Evolutionary conservation across 495 filamentous ascomycete species (phyloP).

Genomic region (Entonaema liquescens): DNA sequence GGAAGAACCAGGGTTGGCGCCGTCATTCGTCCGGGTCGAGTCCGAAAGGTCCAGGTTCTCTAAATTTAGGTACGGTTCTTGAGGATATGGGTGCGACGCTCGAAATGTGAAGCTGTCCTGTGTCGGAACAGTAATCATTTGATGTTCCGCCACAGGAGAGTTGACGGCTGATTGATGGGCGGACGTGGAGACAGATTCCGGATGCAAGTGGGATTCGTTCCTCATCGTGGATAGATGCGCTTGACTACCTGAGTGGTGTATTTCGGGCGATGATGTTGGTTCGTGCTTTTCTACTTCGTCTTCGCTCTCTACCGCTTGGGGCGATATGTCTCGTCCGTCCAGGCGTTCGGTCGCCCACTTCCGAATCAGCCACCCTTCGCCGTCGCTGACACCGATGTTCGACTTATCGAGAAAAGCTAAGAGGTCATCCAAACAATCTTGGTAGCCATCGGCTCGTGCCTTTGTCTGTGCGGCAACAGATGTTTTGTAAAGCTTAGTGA

Average conservation of each 20-base stretch:
- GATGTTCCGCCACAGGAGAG: conserved; percentile 42
- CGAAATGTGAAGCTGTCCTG: conserved; percentile 76
- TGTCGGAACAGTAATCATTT: conserved; percentile 49
- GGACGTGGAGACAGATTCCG: conserved; percentile 52
- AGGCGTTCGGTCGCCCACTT: conserved; percentile 85
- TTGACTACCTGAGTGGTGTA: conserved; percentile 61
- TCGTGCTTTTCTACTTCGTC: conserved; percentile 72
- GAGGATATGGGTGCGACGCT: conserved; percentile 71
- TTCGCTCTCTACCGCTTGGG: conserved; percentile 70
- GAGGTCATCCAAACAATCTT: conserved; percentile 92
- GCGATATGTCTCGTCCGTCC: conserved; percentile 63
- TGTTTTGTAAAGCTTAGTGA: conserved; percentile 95
- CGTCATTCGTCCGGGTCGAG: conserved; percentile 42
- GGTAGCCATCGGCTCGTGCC: conserved; percentile 81
- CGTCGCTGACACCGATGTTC: conserved; percentile 76
- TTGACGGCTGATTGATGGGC: conserved; percentile 43
- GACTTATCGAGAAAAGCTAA: conserved; percentile 83
- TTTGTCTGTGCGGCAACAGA: conserved; percentile 79
- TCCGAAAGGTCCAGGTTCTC: conserved; percentile 62
- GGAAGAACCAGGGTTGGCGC: conserved; percentile 42
- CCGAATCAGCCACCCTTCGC: conserved; percentile 81
- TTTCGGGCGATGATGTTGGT: conserved; percentile 67
- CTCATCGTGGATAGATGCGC: conserved; percentile 47
- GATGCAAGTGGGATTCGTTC: conserved; percentile 52
- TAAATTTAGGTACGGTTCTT: conserved; percentile 71